These are phyloP conservation scores for Thermochaetoides thermophila DNA, from an alignment of 495 filamentous ascomycete genomes.

Conservation along the genomic window DNA sequence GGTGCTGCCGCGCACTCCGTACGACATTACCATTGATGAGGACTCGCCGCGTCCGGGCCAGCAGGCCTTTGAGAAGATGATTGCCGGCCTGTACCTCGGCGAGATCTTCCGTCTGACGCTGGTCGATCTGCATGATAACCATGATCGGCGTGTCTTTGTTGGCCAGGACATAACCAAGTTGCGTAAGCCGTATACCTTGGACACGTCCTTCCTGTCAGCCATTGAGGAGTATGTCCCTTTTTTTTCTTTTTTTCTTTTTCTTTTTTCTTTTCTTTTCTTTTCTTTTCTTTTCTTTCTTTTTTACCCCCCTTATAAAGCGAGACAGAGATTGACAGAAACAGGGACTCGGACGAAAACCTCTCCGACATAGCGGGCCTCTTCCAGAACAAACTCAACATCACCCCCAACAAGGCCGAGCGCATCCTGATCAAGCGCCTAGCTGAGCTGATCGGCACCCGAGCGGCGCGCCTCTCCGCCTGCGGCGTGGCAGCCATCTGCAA, in stretches of 20 bases:
- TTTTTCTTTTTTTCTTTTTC: not conserved
- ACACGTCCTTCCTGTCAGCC: constrained; percentile 86
- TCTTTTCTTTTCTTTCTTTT: too few species aligned
- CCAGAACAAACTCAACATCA: constrained; percentile 53
- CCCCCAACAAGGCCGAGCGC: constrained; percentile 54
- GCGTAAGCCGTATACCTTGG: constrained; percentile 68
- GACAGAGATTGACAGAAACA: constrained; percentile 14
- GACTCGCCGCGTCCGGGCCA: constrained; percentile 90
- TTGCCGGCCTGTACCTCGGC: constrained; percentile 87
- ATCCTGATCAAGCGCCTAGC: constrained; percentile 77
- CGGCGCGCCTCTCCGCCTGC: constrained; percentile 82
- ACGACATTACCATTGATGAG: constrained; percentile 77
- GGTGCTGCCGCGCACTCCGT: constrained; percentile 75
- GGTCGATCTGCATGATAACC: constrained; percentile 68
- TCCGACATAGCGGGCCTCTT: constrained; percentile 73
- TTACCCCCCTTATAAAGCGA: too few species aligned
- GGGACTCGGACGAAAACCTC: constrained; percentile 88
- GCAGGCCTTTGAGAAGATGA: constrained; percentile 97
- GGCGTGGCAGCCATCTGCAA: constrained; percentile 90
- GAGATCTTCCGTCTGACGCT: constrained; percentile 88
- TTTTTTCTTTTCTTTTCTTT: not conserved
- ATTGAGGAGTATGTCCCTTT: constrained; percentile 57
- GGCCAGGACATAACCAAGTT: constrained; percentile 67
- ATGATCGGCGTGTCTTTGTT: constrained; percentile 63
- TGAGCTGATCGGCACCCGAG: constrained; percentile 87